Evolutionary conservation across 768 basidiomycete genomes (phyloP).

Genomic region (Lactifluus subvellereus): DNA sequence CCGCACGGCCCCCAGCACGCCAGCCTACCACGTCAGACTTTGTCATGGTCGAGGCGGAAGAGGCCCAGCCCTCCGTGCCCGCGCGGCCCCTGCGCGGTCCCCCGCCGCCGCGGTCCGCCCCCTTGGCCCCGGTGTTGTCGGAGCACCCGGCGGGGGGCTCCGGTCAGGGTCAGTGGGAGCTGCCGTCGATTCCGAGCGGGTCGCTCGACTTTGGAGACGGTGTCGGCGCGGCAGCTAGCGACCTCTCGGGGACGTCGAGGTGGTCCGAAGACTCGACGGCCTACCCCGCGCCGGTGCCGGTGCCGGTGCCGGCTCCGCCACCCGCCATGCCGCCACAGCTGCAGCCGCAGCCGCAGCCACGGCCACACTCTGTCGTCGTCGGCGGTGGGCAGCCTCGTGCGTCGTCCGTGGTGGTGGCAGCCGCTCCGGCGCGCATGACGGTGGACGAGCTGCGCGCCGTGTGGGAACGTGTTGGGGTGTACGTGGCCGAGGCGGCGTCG

Average conservation of each 20-base stretch:
- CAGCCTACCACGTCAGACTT: conserved; percentile 30
- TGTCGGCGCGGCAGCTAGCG: conserved; percentile 35
- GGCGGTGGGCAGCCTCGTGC: conserved; percentile 4
- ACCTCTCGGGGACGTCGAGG: conserved; percentile 43
- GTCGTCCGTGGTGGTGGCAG: background rate
- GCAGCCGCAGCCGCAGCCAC: background rate
- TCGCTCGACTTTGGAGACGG: conserved; percentile 46
- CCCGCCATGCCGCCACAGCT: background rate
- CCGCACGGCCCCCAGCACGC: conserved; percentile 30
- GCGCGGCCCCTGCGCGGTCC: conserved; percentile 43
- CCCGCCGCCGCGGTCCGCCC: conserved; percentile 31
- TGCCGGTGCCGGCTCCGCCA: conserved; percentile 21
- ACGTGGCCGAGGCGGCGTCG: conserved; percentile 65
- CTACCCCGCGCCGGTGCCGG: conserved; percentile 28
- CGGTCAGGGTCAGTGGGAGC: conserved; percentile 56
- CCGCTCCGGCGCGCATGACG: conserved; percentile 37
- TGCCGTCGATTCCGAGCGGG: conserved; percentile 53
- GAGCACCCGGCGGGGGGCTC: conserved; percentile 31
- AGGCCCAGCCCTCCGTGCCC: conserved; percentile 34
- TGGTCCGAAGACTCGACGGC: conserved; percentile 57
- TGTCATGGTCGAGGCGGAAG: conserved; percentile 31
- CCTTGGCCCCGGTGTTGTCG: conserved; percentile 32
- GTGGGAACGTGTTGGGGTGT: conserved; percentile 70
- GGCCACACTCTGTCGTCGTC: background rate
- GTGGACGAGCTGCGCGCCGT: conserved; percentile 64